Evolutionary conservation across 768 basidiomycete species (phyloP).

Genomic region (Mrakia gelida): DNA sequence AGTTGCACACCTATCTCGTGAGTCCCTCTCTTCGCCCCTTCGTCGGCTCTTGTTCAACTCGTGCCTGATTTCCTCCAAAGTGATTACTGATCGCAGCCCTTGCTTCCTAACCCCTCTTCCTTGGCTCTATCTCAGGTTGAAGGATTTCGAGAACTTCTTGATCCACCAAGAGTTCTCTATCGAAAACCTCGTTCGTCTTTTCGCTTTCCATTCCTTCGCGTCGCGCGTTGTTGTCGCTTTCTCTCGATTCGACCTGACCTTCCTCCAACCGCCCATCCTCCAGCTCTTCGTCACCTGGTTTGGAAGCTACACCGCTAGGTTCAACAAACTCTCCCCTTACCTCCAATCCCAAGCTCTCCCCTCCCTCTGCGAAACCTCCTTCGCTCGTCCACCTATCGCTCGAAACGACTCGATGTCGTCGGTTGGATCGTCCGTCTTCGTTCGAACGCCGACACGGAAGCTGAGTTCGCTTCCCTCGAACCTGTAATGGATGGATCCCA

Average conservation of each 20-base stretch:
- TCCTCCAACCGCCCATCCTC: too few species aligned
- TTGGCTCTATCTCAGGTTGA: neutral
- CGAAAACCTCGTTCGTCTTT: neutral
- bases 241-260: neutral
- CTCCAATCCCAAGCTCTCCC: constrained; percentile 1
- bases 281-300: neutral
- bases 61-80: neutral
- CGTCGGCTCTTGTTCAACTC: neutral
- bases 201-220: neutral
- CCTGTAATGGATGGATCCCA: neutral
- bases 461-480: neutral
- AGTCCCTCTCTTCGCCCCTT: neutral
- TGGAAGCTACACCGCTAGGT: neutral
- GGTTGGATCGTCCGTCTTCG: neutral
- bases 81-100: neutral
- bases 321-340: neutral
- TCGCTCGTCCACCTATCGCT: neutral
- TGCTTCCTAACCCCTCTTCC: neutral
- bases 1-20: neutral
- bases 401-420: neutral
- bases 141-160: neutral
- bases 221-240: neutral
- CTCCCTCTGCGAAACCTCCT: neutral
- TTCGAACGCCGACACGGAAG: neutral
- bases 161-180: neutral